Evolutionary conservation across 306 rosid genomes (phyloP), one percentile per base, ranked within the genome.

Genomic region (Corylus avellana): DNA sequence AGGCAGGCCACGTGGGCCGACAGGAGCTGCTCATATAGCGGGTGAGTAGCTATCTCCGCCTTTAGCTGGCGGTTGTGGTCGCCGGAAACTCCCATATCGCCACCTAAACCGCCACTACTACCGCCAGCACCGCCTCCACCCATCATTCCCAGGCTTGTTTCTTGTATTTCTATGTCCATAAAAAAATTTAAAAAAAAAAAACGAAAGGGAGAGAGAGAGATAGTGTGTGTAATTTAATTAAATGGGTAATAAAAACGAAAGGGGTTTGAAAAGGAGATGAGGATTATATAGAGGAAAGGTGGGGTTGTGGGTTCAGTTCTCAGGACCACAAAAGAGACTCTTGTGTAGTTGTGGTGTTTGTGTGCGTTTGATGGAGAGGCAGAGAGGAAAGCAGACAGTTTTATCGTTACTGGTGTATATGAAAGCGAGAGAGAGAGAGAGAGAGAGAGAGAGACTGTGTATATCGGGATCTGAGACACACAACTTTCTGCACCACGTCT

Each of bases 1-100:
- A 96, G 94, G 44, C 99, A 96, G 1, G 94, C 81, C 61, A 96
- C 96, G 67, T 96, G 99, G 0, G 99, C 98, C 0, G 96, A 74
- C 0, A 96, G 87, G 18, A 96, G 91, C 84, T 93, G 99, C 63
- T 93, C 99, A 18, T 84, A 96, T 0, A 96, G 81, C 1, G 99
- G 99, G 74, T 93, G 99, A 1, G 89, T 87, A 7, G 89, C 97
- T 63, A 96, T 96, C 91, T 96, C 99, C 13, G 95, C 93, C 87
- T 93, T 96, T 25, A 88, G 84, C 3, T 88, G 94, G 4, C 87
- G 83, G 72, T 77, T 76, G 22, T 87, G 85, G 29, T 85, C 88
- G 49, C 86, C 90, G 76, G 84, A 70, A 14, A 63, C 75, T 0
- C 87, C 79, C 4, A 63, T 49, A 1, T 81, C 90, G 56, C 86